Evolutionary conservation across 306 rosid genomes (phyloP).

Genomic region (Aeschynomene evenia): DNA sequence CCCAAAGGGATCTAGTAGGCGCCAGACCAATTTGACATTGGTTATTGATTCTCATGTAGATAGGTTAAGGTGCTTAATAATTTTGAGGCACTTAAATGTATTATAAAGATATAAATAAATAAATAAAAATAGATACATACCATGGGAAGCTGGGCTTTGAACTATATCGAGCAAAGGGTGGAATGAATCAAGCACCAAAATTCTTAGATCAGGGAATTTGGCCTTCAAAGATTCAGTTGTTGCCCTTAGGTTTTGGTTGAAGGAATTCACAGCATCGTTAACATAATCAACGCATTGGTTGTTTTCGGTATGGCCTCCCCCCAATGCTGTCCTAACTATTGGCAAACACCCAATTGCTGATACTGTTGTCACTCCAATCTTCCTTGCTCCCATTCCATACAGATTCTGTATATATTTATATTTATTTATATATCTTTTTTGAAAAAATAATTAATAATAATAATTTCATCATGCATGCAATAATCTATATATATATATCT

Average conservation of each 20-base stretch:
- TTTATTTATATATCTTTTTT: too few species aligned
- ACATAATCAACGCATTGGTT: constrained; percentile 51
- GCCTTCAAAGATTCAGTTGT: constrained; percentile 41
- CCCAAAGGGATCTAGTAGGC: too few species aligned
- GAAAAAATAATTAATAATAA: too few species aligned
- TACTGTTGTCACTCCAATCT: constrained; percentile 51
- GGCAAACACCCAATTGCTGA: constrained; percentile 69
- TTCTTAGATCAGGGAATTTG: constrained; percentile 50
- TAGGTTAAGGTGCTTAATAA: too few species aligned
- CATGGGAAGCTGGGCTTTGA: constrained; percentile 45
- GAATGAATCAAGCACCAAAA: constrained; percentile 57
- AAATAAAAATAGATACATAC: constrained; percentile 40
- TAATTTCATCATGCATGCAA: too few species aligned
- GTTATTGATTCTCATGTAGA: too few species aligned
- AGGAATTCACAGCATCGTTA: constrained; percentile 46
- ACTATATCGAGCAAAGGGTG: constrained; percentile 54
- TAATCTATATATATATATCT: too few species aligned
- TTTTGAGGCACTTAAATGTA: too few species aligned
- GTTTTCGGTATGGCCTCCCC: too few species aligned
- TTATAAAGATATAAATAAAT: too few species aligned
- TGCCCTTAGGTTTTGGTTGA: constrained; percentile 50
- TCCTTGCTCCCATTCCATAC: constrained; percentile 51
- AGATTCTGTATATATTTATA: constrained; percentile 44
- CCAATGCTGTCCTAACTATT: constrained; percentile 44
- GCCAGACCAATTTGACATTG: too few species aligned